Conservation (phyloP, 495 filamentous ascomycete species). For the Trichoderma orchidacearum region DNA sequence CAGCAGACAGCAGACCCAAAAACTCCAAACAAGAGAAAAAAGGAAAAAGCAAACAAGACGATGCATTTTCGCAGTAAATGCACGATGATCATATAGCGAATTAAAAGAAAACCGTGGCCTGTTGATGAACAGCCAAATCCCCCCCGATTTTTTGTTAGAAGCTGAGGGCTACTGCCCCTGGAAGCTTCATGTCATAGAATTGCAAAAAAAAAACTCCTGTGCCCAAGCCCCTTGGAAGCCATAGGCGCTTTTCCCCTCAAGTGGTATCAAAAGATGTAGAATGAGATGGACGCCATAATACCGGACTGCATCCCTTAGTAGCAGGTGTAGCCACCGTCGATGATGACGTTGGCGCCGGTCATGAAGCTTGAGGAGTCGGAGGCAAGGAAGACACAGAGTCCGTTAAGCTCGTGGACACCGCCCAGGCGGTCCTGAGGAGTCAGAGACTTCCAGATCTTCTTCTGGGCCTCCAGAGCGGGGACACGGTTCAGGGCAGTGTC, state of each 20-base stretch:
- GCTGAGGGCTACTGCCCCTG: no score
- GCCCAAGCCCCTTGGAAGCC: no score
- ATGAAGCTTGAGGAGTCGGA: conserved; percentile 64
- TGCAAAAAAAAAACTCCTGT: no score
- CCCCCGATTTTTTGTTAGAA: not conserved
- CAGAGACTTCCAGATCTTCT: conserved; percentile 62
- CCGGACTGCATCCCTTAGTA: conserved; percentile 16
- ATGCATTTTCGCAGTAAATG: not conserved
- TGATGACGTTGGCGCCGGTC: conserved; percentile 65
- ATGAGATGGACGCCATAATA: no score
- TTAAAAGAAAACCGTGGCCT: not conserved
- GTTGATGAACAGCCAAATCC: not conserved
- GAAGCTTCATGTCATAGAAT: no score
- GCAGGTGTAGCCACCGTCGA: conserved; percentile 49
- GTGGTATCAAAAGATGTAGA: no score
- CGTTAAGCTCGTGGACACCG: conserved; percentile 61
- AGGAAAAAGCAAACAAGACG: not conserved
- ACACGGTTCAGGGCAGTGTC: conserved; percentile 65
- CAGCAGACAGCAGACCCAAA: not conserved
- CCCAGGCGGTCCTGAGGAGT: conserved; percentile 67
- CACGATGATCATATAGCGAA: not conserved
- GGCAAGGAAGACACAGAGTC: conserved; percentile 62
- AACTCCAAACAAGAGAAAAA: not conserved
- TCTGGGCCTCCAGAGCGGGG: conserved; percentile 58
- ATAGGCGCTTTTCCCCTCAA: no score